A percentile compares a stretch with the other conserved stretches of the same genome.
These are phyloP conservation scores for Neofusicoccum laricinum DNA, from an alignment of 2,329 filamentous ascomycete species.

Conservation along the genomic window DNA sequence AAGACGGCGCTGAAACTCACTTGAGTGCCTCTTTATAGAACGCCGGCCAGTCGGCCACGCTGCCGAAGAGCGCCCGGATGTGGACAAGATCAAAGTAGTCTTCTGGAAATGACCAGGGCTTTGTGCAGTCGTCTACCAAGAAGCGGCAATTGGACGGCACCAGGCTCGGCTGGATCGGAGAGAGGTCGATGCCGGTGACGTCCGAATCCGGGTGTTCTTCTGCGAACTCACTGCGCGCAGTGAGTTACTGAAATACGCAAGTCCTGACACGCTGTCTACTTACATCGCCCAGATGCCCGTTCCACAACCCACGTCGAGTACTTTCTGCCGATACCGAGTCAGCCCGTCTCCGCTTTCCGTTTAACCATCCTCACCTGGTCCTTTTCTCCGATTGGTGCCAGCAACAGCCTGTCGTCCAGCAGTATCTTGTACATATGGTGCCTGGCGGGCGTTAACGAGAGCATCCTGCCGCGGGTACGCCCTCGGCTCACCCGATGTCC, in stretches of 20 bases:
- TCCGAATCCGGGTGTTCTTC: conserved; percentile 34
- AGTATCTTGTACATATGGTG: conserved; percentile 40
- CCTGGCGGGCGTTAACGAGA: not conserved
- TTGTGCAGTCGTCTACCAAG: conserved; percentile 46
- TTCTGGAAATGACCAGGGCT: conserved; percentile 20
- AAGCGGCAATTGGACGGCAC: conserved; percentile 47
- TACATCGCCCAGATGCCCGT: conserved; percentile 19
- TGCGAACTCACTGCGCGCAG: conserved; percentile 1
- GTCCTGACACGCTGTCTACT: not conserved
- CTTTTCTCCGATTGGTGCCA: conserved; percentile 26
- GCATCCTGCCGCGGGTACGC: too few relatives aligned
- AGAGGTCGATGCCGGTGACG: conserved; percentile 48
- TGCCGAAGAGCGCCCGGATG: conserved; percentile 23
- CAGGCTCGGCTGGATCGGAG: conserved; percentile 38
- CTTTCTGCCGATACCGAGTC: not conserved
- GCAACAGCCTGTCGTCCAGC: conserved; percentile 32
- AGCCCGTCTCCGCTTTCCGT: not conserved
- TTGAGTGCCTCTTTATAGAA: conserved; percentile 20
- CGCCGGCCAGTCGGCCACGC: conserved; percentile 23
- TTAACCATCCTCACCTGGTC: conserved; percentile 13
- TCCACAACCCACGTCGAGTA: conserved; percentile 14
- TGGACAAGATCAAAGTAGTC: conserved; percentile 50
- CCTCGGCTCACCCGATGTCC: conserved; percentile 35
- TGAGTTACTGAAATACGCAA: conserved; percentile 21
- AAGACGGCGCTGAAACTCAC: conserved; percentile 20